Conservation (phyloP, 768 basidiomycete genomes). For the Mycena maculata region DNA sequence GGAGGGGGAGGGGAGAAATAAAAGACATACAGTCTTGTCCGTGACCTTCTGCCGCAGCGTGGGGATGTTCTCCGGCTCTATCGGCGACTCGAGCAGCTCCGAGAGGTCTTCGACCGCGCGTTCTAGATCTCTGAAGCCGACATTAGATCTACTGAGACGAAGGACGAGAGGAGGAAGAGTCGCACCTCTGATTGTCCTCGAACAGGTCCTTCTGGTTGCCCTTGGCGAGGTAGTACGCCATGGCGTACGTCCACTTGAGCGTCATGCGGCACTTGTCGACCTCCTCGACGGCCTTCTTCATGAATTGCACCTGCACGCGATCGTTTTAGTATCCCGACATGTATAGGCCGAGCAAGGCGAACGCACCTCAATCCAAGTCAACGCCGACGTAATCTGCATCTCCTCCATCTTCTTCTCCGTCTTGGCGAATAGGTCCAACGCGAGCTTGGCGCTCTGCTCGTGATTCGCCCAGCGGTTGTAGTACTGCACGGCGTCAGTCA, state of each 20-base stretch:
- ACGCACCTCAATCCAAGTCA: constrained; percentile 95
- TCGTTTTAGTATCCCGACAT: constrained; percentile 3
- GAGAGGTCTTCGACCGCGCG: constrained; percentile 95
- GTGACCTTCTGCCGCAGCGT: constrained; percentile 91
- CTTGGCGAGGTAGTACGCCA: constrained; percentile 95
- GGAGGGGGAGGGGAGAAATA: not conserved
- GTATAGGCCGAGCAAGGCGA: not conserved
- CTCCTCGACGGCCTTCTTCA: constrained; percentile 97
- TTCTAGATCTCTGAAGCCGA: constrained; percentile 80
- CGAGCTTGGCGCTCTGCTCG: constrained; percentile 98
- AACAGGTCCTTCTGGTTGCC: constrained; percentile 95
- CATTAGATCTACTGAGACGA: not conserved
- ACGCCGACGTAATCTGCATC: constrained; percentile 91
- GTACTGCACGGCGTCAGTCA: constrained; percentile 65
- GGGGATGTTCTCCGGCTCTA: constrained; percentile 87
- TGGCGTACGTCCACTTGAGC: constrained; percentile 99
- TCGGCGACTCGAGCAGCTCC: constrained; percentile 90
- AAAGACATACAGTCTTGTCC: constrained; percentile 83
- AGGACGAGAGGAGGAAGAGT: constrained; percentile 3
- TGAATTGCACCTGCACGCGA: constrained; percentile 75
- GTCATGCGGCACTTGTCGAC: constrained; percentile 92
- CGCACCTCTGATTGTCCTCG: constrained; percentile 94
- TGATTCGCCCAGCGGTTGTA: constrained; percentile 99
- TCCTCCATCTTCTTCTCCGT: constrained; percentile 99
- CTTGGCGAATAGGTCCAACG: constrained; percentile 89